These are phyloP conservation scores for Diplodia scrobiculata DNA, from an alignment of 2,329 filamentous ascomycete genomes.

Conservation along the genomic window DNA sequence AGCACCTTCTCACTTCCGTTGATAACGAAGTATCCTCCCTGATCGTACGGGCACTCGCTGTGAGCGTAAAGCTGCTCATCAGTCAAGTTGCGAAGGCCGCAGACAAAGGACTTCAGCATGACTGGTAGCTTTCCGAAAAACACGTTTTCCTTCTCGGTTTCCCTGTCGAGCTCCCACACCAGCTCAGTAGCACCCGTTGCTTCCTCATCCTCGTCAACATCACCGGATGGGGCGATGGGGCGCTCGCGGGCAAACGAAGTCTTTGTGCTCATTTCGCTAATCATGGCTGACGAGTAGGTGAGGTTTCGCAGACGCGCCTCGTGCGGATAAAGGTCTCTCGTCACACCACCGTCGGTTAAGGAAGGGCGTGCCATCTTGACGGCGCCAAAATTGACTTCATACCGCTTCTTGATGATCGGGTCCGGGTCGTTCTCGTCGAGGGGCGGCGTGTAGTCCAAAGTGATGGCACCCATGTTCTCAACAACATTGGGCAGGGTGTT, in stretches of 20 bases:
- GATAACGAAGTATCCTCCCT: slow-evolving; percentile 98
- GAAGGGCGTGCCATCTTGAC: slow-evolving; percentile 87
- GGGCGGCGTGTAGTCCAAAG: slow-evolving; percentile 89
- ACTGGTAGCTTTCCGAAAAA: slow-evolving; percentile 96
- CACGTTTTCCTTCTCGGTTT: slow-evolving; percentile 61
- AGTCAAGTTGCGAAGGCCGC: slow-evolving; percentile 78
- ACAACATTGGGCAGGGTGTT: slow-evolving; percentile 94
- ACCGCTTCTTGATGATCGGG: slow-evolving; percentile 82
- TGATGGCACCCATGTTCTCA: slow-evolving; percentile 85
- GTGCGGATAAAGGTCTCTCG: slow-evolving; percentile 83
- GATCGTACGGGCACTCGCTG: slow-evolving; percentile 97
- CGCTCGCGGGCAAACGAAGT: slow-evolving; percentile 81
- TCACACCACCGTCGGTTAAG: slow-evolving; percentile 87
- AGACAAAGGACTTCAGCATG: slow-evolving; percentile 97
- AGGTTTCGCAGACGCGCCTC: slow-evolving; percentile 94
- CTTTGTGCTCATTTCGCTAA: slow-evolving; percentile 83
- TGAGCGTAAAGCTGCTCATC: slow-evolving; percentile 86
- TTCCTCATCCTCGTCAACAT: slow-evolving; percentile 64
- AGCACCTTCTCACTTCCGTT: slow-evolving; percentile 98
- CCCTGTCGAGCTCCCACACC: slow-evolving; percentile 55
- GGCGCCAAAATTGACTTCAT: slow-evolving; percentile 91
- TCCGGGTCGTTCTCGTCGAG: slow-evolving; percentile 70
- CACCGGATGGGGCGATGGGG: slow-evolving; percentile 61
- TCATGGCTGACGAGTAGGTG: slow-evolving; percentile 90
- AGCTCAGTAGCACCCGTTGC: slow-evolving; percentile 44